phyloP scores from a whole-genome alignment of 129 eudicot species.

The Kitagawia praeruptora region DNA sequence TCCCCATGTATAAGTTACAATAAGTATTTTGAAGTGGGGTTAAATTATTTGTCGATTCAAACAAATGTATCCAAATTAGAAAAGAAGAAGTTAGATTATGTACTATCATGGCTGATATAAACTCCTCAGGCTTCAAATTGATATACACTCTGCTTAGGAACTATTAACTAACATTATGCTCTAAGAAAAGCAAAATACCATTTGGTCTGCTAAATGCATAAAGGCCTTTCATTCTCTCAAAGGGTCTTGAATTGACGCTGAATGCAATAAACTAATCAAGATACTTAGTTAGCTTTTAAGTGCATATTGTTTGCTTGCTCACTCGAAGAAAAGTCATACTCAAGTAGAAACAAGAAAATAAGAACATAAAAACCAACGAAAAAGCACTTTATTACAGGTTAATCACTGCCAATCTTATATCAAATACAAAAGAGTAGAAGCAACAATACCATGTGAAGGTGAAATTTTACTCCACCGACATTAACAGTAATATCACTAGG shows the following conservation, averaged over 20 bases:
- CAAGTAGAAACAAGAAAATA: not conserved
- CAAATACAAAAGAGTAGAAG: not conserved
- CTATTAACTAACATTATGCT: not conserved
- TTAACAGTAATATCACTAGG: constrained; percentile 10
- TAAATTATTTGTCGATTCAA: not conserved
- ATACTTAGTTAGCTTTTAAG: not conserved
- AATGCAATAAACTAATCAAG: not conserved
- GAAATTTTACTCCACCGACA: constrained; percentile 3
- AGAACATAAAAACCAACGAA: not conserved
- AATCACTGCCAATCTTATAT: not conserved
- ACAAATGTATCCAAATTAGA: not conserved
- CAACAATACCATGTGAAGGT: constrained; percentile 16
- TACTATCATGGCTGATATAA: not conserved
- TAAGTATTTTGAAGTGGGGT: not conserved
- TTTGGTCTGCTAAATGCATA: not conserved
- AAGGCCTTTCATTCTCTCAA: not conserved
- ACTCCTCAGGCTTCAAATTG: not conserved
- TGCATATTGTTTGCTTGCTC: not conserved
- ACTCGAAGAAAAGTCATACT: not conserved
- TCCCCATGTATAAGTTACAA: not conserved
- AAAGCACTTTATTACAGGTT: not conserved
- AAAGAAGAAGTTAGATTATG: not conserved
- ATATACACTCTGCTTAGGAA: not conserved
- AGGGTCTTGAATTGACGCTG: not conserved
- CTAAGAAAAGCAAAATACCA: not conserved